Evolutionary conservation across 805 yeast species (phyloP).

Genomic region (Wickerhamomyces strasburgensis): DNA sequence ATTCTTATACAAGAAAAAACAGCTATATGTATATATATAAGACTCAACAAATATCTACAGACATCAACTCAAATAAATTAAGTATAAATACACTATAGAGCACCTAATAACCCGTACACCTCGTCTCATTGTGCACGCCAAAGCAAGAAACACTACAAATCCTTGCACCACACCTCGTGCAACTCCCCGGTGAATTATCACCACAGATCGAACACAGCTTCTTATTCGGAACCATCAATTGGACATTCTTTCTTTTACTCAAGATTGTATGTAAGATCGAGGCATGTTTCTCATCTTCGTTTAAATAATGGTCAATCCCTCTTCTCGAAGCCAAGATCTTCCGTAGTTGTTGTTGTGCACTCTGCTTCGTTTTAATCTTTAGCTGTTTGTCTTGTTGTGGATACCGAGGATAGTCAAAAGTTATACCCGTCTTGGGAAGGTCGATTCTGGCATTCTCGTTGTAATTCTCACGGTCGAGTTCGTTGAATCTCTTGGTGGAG

Average conservation of each 20-base stretch:
- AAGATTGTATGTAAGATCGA: slow-evolving; percentile 26
- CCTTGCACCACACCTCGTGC: slow-evolving; percentile 37
- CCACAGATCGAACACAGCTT: slow-evolving; percentile 44
- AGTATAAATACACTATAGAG: too few relatives aligned
- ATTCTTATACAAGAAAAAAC: background rate
- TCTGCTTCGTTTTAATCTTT: slow-evolving; percentile 22
- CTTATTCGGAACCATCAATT: slow-evolving; percentile 30
- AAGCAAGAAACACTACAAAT: slow-evolving; percentile 39
- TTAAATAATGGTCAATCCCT: slow-evolving; percentile 35
- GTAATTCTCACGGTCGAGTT: slow-evolving; percentile 40
- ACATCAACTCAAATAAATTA: too few relatives aligned
- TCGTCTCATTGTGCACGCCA: slow-evolving; percentile 37
- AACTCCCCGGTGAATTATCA: slow-evolving; percentile 35
- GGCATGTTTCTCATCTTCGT: slow-evolving; percentile 37
- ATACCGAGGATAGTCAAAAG: slow-evolving; percentile 22
- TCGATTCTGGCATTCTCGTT: slow-evolving; percentile 35
- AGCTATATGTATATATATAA: background rate
- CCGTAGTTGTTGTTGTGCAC: slow-evolving; percentile 29
- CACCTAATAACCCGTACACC: slow-evolving; percentile 35
- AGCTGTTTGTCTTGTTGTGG: slow-evolving; percentile 10
- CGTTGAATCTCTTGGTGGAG: slow-evolving; percentile 35
- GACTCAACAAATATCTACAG: too few relatives aligned
- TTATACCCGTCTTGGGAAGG: slow-evolving; percentile 29
- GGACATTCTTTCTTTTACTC: slow-evolving; percentile 26
- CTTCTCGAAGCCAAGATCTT: slow-evolving; percentile 37